A percentile compares a stretch with the other conserved stretches of the same genome.
phyloP scores from a whole-genome alignment of 495 filamentous ascomycete genomes.

The Penicillium tannophilum region DNA sequence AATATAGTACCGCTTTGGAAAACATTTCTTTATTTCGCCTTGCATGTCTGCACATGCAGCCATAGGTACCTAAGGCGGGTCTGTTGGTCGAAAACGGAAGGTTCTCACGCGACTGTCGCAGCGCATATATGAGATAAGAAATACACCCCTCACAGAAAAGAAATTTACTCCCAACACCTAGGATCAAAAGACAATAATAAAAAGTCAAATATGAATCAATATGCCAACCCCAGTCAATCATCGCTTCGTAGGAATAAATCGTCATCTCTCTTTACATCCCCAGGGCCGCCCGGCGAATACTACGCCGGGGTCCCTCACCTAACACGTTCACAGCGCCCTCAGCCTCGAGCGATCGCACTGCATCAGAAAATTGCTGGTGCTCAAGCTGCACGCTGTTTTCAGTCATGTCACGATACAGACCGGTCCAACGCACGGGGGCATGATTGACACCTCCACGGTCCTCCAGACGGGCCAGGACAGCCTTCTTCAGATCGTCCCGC shows the following conservation, averaged over 20 bases:
- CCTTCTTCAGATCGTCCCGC: slow-evolving; percentile 82
- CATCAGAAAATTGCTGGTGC: slow-evolving; percentile 76
- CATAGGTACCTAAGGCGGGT: background rate
- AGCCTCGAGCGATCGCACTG: slow-evolving; percentile 74
- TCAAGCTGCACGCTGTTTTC: slow-evolving; percentile 78
- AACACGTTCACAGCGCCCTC: slow-evolving; percentile 80
- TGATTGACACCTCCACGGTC: slow-evolving; percentile 64
- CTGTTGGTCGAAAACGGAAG: background rate
- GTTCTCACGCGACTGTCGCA: background rate
- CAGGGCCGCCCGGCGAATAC: slow-evolving; percentile 62
- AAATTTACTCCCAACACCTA: background rate
- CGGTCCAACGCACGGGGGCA: slow-evolving; percentile 73
- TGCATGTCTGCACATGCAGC: background rate
- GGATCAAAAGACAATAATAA: slow-evolving; percentile 5
- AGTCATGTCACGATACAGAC: slow-evolving; percentile 70
- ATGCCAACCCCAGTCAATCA: slow-evolving; percentile 24
- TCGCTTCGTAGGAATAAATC: slow-evolving; percentile 22
- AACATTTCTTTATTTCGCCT: background rate
- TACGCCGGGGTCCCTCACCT: slow-evolving; percentile 83
- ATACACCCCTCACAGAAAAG: background rate
- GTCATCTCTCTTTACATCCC: slow-evolving; percentile 17
- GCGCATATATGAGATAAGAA: background rate
- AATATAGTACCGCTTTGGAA: too few relatives aligned
- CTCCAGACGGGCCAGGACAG: slow-evolving; percentile 71
- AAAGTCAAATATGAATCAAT: background rate